These are phyloP conservation scores for Candida sojae DNA, from an alignment of 1,139 yeast genomes.

Conservation along the genomic window DNA sequence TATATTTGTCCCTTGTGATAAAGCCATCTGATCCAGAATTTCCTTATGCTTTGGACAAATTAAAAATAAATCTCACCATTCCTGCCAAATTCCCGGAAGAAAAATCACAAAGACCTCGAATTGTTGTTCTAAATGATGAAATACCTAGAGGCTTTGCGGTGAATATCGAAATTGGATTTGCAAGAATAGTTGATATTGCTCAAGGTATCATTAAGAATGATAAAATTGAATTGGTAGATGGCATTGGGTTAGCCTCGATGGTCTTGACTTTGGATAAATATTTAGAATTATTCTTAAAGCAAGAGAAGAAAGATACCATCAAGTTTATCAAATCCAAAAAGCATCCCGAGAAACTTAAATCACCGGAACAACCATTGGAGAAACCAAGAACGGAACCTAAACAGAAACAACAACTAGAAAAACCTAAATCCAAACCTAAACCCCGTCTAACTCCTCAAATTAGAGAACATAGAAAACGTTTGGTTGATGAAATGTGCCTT, in stretches of 20 bases:
- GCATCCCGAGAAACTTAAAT: constrained; percentile 5
- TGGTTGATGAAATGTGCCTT: constrained; percentile 24
- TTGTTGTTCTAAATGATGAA: constrained; percentile 61
- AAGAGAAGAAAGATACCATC: constrained; percentile 54
- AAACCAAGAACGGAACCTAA: constrained; percentile 2
- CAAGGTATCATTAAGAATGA: constrained; percentile 19
- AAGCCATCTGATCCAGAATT: constrained; percentile 74
- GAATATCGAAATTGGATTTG: constrained; percentile 67
- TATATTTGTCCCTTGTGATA: constrained; percentile 38
- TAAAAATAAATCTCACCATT: constrained; percentile 54
- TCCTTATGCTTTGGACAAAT: constrained; percentile 58
- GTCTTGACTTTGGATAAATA: constrained; percentile 57
- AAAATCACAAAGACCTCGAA: constrained; percentile 35
- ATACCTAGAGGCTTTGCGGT: constrained; percentile 73
- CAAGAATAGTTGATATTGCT: constrained; percentile 45
- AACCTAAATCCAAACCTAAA: background rate
- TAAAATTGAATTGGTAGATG: constrained; percentile 41
- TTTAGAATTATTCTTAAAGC: constrained; percentile 57
- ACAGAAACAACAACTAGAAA: constrained; percentile 6
- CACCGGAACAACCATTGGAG: background rate
- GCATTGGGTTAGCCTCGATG: constrained; percentile 54
- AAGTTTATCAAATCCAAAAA: constrained; percentile 27
- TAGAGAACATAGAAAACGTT: constrained; percentile 17
- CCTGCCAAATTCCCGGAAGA: constrained; percentile 58
- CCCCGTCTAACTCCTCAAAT: constrained; percentile 11